These are phyloP conservation scores for Nepenthes mirabilis DNA, from an alignment of 148 eudicot genomes.

Conservation along the genomic window DNA sequence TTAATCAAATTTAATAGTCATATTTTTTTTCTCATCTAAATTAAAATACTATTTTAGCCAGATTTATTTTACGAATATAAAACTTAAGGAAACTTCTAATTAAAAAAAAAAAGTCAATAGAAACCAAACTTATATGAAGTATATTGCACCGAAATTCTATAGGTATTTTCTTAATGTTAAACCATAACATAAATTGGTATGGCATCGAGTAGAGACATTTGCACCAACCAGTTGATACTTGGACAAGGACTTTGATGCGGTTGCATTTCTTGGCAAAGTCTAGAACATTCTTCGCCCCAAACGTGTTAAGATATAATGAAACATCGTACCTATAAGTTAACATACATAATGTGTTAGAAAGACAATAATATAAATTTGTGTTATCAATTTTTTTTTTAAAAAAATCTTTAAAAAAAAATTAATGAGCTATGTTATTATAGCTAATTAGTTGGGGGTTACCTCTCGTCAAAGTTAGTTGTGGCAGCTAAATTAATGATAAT, in stretches of 20 bases:
- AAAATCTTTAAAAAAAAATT: neutral
- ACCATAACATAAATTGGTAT: neutral
- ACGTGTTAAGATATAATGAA: constrained; percentile 37
- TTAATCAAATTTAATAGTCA: no score
- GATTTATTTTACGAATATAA: no score
- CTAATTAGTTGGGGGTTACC: constrained; percentile 14
- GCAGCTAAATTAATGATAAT: constrained; percentile 61
- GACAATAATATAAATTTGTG: neutral
- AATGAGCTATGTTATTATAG: neutral
- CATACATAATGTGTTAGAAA: neutral
- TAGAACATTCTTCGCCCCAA: constrained; percentile 44
- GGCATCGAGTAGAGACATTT: neutral
- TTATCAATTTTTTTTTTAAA: neutral
- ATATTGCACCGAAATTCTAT: no score
- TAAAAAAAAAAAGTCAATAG: no score
- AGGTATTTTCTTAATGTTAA: no score
- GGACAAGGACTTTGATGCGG: constrained; percentile 39
- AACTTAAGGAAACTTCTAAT: no score
- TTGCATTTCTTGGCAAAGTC: constrained; percentile 53
- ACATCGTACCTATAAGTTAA: constrained; percentile 34
- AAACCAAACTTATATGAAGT: no score
- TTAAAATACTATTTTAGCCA: no score
- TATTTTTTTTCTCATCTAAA: no score
- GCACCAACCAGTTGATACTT: constrained; percentile 56
- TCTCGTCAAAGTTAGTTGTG: constrained; percentile 57